These are phyloP conservation scores for Zygotorulaspora sp. DNA, from an alignment of 805 yeast genomes.

Conservation along the genomic window DNA sequence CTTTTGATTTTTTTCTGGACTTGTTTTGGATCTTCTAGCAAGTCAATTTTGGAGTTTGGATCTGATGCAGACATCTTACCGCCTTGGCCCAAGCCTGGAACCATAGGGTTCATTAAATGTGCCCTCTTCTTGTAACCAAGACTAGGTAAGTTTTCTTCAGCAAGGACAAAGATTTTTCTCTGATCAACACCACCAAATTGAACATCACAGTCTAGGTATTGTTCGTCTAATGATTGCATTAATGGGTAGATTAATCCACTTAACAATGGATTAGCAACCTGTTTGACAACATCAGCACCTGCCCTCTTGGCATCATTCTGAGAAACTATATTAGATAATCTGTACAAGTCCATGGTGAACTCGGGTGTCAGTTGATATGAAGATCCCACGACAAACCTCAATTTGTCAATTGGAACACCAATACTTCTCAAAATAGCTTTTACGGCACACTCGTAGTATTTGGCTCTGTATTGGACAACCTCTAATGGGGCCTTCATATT, in stretches of 20 bases:
- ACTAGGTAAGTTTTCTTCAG: conserved; percentile 85
- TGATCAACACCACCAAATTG: conserved; percentile 99
- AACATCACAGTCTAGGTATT: conserved; percentile 79
- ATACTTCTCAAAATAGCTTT: conserved; percentile 82
- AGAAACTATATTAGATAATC: conserved; percentile 74
- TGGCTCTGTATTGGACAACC: conserved; percentile 81
- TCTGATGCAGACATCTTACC: conserved; percentile 99
- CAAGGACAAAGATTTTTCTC: conserved; percentile 93
- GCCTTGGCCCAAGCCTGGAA: conserved; percentile 94
- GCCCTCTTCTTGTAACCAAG: conserved; percentile 96
- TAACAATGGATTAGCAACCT: conserved; percentile 87
- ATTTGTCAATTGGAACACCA: conserved; percentile 86
- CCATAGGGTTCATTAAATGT: conserved; percentile 98
- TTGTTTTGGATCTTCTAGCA: conserved; percentile 80
- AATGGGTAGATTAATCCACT: conserved; percentile 94
- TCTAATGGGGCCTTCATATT: conserved; percentile 98
- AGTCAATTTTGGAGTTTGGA: conserved; percentile 94
- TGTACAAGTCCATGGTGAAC: conserved; percentile 86
- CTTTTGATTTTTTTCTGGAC: conserved; percentile 87
- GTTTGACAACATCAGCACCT: conserved; percentile 99
- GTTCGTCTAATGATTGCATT: conserved; percentile 98
- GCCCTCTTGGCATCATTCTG: conserved; percentile 98
- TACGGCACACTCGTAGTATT: conserved; percentile 78
- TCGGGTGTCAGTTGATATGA: conserved; percentile 77
- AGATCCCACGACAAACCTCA: conserved; percentile 80